Percentiles rank a stretch among this genome's conserved stretches.
phyloP scores from a whole-genome alignment of 352 stramenopile species.

The Stramenopiles sp. region DNA sequence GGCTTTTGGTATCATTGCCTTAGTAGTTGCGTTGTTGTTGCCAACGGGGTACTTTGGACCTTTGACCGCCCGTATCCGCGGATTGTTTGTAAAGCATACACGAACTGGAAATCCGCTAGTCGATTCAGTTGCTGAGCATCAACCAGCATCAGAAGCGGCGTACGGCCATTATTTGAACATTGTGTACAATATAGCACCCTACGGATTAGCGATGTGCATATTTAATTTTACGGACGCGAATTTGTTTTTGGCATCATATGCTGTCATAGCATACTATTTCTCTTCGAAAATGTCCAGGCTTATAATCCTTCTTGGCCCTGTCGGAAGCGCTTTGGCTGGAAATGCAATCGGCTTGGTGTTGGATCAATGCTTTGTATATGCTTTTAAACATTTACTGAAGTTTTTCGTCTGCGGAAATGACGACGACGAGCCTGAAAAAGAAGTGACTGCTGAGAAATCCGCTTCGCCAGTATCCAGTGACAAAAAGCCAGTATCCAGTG shows the following conservation, averaged over 20 bases:
- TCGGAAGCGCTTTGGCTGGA: conserved; percentile 29
- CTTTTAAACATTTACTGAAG: background rate
- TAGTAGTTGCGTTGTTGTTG: conserved; percentile 8
- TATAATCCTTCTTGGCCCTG: conserved; percentile 27
- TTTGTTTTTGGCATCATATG: conserved; percentile 57
- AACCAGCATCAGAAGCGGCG: conserved; percentile 73
- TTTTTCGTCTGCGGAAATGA: background rate
- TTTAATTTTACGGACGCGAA: conserved; percentile 55
- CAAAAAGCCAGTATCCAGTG: too few relatives aligned
- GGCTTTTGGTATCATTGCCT: conserved; percentile 10
- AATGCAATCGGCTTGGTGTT: background rate
- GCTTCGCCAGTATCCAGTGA: too few relatives aligned
- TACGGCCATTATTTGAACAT: conserved; percentile 80
- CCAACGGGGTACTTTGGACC: conserved; percentile 55
- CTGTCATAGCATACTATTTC: conserved; percentile 40
- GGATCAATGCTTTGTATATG: conserved; percentile 10
- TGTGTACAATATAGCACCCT: conserved; percentile 61
- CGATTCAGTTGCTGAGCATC: conserved; percentile 71
- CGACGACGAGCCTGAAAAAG: too few relatives aligned
- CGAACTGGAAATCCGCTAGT: conserved; percentile 81
- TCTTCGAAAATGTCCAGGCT: conserved; percentile 43
- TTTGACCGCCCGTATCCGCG: conserved; percentile 57
- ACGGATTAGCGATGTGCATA: conserved; percentile 70
- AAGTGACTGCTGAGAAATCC: too few relatives aligned
- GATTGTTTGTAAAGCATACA: conserved; percentile 65